Base-by-base conservation (phyloP, 192 early-diverging fungal genomes). In the Phycomyces blakesleeanus region DNA sequence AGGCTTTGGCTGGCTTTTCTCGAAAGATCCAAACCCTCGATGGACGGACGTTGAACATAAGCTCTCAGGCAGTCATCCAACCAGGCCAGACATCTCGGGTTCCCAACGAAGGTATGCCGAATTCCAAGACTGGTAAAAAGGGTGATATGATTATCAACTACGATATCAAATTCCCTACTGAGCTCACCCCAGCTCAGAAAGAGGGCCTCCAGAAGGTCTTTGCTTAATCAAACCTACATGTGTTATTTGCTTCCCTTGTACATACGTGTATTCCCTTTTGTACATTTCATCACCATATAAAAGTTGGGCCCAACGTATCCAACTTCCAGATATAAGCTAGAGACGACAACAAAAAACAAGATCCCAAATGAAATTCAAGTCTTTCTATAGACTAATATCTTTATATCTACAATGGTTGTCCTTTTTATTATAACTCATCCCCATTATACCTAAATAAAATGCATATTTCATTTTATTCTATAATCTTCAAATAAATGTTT, bases 51-150 rank as follows among this genome's bases (percentile, higher is more conserved):
- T 68, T 98, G 20, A 76, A 73, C 8, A 81, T 99, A 22, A 82
- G 67, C 61, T 66, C 62, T 18, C 75, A 77, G 27, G 66, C 71
- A 38, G 78, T 93, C 12, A 81, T 91, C 44, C 74, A 82, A 47
- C 91, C 90, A 10, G 93, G 90, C 47, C 77, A 85, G 78, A 83
- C 88, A 68, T 91, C 89, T 29, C 76, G 80, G 26, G 74, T 98
- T 60, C 44, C 71, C 7, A 86, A 85, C 51, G 89, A 96, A 63
- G 97, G 97, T 16, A 99, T 99, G 94, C 97, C 95, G 7, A 91
- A 89, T 59, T 90, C 90, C 57, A 96, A 94, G 74, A 79, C 81
- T 25, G 91, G 89, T 16, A 81, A 73, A 63, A 92, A 89, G 59
- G 97, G 97, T n/a, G 90, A 97, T 63, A 79, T 99, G 59, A 61